A percentile compares a stretch with the other conserved stretches of the same genome.
Conservation (phyloP, 192 early-diverging fungal species). For the Dissophora ornata region DNA sequence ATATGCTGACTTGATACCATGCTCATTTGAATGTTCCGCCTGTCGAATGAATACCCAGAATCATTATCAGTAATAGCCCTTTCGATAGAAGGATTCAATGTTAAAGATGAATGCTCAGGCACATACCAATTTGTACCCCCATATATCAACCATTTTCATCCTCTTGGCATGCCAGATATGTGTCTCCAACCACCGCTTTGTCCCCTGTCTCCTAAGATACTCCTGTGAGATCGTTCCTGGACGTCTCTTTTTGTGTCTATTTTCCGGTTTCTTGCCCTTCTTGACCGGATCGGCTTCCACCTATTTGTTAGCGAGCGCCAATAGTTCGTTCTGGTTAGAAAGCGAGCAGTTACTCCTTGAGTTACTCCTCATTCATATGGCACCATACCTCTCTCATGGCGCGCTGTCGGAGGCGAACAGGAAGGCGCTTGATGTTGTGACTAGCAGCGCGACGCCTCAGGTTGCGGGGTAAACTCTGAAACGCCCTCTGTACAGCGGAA, state of each 20-base stretch:
- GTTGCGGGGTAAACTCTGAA: slow-evolving; percentile 91
- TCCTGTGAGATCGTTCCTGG: slow-evolving; percentile 58
- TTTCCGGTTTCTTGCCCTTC: slow-evolving; percentile 59
- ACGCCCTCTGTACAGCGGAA: slow-evolving; percentile 62
- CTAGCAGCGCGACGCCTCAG: slow-evolving; percentile 94
- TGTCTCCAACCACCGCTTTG: slow-evolving; percentile 92
- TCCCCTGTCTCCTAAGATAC: slow-evolving; percentile 62
- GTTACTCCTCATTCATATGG: too few species aligned
- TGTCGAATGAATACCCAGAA: slow-evolving; percentile 7
- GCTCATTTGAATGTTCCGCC: slow-evolving; percentile 89
- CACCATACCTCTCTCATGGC: slow-evolving; percentile 82
- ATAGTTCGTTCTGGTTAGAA: too few species aligned
- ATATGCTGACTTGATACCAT: slow-evolving; percentile 80
- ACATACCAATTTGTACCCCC: slow-evolving; percentile 82
- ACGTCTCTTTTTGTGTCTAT: slow-evolving; percentile 55
- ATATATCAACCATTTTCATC: slow-evolving; percentile 91
- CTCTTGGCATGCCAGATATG: slow-evolving; percentile 99
- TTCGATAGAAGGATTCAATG: slow-evolving; percentile 1
- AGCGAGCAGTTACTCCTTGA: too few species aligned
- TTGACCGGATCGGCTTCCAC: slow-evolving; percentile 50
- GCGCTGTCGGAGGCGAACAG: slow-evolving; percentile 78
- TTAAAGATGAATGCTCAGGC: slow-evolving; percentile 23
- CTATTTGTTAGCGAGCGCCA: too few species aligned
- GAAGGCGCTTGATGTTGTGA: slow-evolving; percentile 95
- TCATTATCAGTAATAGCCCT: too few species aligned